Evolutionary conservation across 331 rosid species (phyloP), one percentile per base, ranked within the genome.

Genomic region (Acacia pycnantha): DNA sequence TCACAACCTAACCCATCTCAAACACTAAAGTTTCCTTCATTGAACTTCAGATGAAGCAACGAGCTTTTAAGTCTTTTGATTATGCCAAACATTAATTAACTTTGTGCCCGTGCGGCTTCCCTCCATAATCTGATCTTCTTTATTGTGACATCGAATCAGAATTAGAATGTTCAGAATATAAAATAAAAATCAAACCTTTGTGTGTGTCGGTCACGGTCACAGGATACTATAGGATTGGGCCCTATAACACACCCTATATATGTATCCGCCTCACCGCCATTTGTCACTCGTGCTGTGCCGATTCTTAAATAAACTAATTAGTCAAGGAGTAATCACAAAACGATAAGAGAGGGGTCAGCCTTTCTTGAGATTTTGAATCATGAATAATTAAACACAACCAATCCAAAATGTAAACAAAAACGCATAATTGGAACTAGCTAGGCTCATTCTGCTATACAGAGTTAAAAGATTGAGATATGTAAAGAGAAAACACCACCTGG

Each of bases 281-380:
- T 22, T 62, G 19, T 5, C 68, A 62, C 27, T 61, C 9, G 21
- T 14, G 40, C 69, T 5, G 69, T 27, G 8, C 69, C 11, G 3
- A 27, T 27, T 62, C 33, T 62, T 26, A 43, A 50, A 51, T n/a
- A 59, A 78, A 61, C 24, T 51, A 74, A 61, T 37, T 37, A 84
- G 29, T 86, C 56, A 74, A 14, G 29, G 26, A 77, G 74, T 58
- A 59, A 62, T 86, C 78, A 65, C 84, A 70, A 89, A 75, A 86
- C 88, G 89, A 90, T 83, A 86, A 90, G 84, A 80, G 75, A 79
- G 22, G 78, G 86, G 91, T 88, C 92, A 27, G 31, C 61, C 65
- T 44, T 83, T 35, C 85, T 81, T 77, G 37, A 74, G 79, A 46
- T 75, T 78, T 74, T 40, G 18, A 76, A 65, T 73, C 51, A 74